Evolutionary conservation across 148 eudicot genomes (phyloP), one percentile per base, ranked within the genome.

Genomic region (Limonium bicolor): DNA sequence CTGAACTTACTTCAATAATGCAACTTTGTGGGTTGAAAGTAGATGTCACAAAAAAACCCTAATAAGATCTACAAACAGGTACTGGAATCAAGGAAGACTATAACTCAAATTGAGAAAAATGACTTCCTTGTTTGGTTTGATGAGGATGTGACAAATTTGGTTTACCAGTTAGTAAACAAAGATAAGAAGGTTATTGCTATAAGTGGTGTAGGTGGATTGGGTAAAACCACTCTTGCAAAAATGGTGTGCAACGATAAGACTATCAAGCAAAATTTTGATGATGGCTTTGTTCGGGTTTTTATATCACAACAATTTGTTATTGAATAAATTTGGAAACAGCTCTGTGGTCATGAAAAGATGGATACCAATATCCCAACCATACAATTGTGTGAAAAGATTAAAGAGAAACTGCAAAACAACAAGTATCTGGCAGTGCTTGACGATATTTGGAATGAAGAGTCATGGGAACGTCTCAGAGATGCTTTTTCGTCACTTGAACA

Each of bases 351-450:
- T 0, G 25, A 14, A 43, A n/a, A 4, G 25, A 27, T 48, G 55
- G 47, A 15, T 33, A 0, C 0, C n/a, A n/a, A n/a, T n/a, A n/a
- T n/a, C n/a, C n/a, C n/a, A n/a, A n/a, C n/a, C n/a, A n/a, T n/a
- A n/a, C n/a, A n/a, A n/a, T n/a, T n/a, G n/a, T n/a, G n/a, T n/a
- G n/a, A n/a, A n/a, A n/a, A n/a, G n/a, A n/a, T n/a, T n/a, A n/a
- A n/a, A n/a, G n/a, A n/a, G n/a, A n/a, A n/a, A n/a, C 13, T 40
- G 27, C 18, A 6, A 27, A 0, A 42, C 0, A 49, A 30, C 4
- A 50, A 44, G 17, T 62, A 43, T 23, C 25, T 62, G 41, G 47
- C 56, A 6, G 36, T 62, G 27, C 55, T 62, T 9, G 66, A 62
- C 36, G 66, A 62, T 27, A 36, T 62, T 5, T 62, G 66, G 66